Evolutionary conservation across 805 yeast genomes (phyloP).

Genomic region (Candida odintsovae): DNA sequence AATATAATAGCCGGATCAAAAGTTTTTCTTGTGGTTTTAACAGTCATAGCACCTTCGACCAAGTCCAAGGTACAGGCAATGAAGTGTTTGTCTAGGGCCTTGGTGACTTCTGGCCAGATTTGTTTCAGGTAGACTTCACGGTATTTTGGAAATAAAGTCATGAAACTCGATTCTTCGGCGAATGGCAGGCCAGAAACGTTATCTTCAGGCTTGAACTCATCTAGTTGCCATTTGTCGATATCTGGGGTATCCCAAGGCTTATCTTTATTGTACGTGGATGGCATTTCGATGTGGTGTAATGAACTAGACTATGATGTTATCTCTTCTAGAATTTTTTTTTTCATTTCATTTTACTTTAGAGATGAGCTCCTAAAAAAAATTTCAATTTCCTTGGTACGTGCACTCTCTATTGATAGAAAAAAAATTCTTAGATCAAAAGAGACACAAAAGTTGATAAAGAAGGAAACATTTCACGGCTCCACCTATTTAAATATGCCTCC

Average conservation of each 20-base stretch:
- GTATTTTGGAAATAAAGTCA: constrained; percentile 94
- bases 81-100: constrained; percentile 63
- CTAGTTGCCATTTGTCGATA: constrained; percentile 87
- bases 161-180: constrained; percentile 92
- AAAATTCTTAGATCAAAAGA: constrained; percentile 1
- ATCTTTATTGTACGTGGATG: constrained; percentile 87
- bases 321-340: background rate
- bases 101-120: constrained; percentile 92
- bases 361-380: background rate
- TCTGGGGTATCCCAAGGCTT: constrained; percentile 98
- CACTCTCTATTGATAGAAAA: background rate
- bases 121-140: constrained; percentile 85
- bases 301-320: background rate
- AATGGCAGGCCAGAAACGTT: constrained; percentile 82
- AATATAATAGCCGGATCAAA: constrained; percentile 91
- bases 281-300: constrained; percentile 44
- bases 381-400: background rate
- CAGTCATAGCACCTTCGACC: constrained; percentile 97
- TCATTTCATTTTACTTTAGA: background rate
- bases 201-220: constrained; percentile 86
- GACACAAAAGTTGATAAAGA: background rate
- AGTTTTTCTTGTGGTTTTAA: constrained; percentile 91
- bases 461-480: no score
- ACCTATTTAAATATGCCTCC: constrained; percentile 6
- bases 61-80: constrained; percentile 81